Base-by-base conservation (phyloP, 169 alveolate species). In the Plasmodium vinckei region DNA sequence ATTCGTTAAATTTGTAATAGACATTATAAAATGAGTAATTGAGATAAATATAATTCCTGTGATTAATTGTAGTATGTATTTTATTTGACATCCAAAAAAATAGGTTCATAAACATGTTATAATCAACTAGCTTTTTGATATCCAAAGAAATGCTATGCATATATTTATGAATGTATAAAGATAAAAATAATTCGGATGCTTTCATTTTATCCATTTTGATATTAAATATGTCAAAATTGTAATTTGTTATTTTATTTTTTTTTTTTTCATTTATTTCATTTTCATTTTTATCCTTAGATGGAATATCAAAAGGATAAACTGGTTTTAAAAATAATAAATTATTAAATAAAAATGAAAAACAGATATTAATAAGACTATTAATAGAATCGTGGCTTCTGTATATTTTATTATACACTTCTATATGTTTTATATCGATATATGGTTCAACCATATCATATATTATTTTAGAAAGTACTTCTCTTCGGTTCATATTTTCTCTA, bases 251-350 rank as follows among this genome's bases (percentile, higher is more conserved):
- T n/a, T 47, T 82, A 33, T 33, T 56, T 42, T 15, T 82, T 21
- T 82, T 67, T 3, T 17, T 72, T 23, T 60, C 23, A 39, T 13
- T 9, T 1, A 15, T 19, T 67, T 82, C 90, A 33, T 82, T 57
- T 33, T 82, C 90, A 39, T 7, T 68, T 46, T 82, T 67, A 21
- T 82, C 82, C 53, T 82, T 82, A 15, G 82, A 33, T 33, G 56
- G 13, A 10, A 82, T 82, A 7, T 82, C 90, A 61, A 82, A 82
- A n/a, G 90, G 90, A 56, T 82, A 82, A 6, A 67, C 90, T 39
- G 67, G 25, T 70, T 82, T 82, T 27, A 82, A 54, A 54, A 67
- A 82, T 67, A 82, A 47, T 23, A 82, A 82, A 67, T 65, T 67
- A 70, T 82, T 67, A 67, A 82, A 82, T 57, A 82, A 49, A 54